A percentile compares a stretch with the other conserved stretches of the same genome.
Evolutionary conservation across 495 filamentous ascomycete species (phyloP).

Genomic region (Tuber borchii): DNA sequence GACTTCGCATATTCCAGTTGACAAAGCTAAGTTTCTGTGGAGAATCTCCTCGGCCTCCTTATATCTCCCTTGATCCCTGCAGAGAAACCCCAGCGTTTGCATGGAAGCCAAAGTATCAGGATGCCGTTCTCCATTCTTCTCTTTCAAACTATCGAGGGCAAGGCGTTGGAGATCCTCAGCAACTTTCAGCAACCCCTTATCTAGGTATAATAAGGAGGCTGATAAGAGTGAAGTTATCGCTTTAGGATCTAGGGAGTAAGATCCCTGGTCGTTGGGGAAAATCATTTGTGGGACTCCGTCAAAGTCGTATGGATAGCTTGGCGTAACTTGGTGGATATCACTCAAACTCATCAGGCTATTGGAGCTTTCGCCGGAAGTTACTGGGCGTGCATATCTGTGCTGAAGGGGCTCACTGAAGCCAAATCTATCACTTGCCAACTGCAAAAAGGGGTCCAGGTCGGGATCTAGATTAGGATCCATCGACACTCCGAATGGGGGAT

Average conservation of each 20-base stretch:
- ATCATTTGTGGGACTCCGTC: neutral
- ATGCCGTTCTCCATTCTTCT: constrained; percentile 37
- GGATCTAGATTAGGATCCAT: constrained; percentile 1
- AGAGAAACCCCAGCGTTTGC: constrained; percentile 40
- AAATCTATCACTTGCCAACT: neutral
- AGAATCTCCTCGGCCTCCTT: constrained; percentile 5
- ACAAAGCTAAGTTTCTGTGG: neutral
- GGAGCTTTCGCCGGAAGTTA: neutral
- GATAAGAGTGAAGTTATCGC: neutral
- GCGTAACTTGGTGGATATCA: neutral
- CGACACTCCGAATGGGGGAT: neutral
- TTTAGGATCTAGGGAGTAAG: neutral
- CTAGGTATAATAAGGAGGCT: neutral
- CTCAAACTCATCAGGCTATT: neutral
- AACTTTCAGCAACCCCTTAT: neutral
- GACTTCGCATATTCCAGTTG: neutral
- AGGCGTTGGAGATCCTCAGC: constrained; percentile 6
- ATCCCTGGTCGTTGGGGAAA: constrained; percentile 1
- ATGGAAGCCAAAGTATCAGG: constrained; percentile 43
- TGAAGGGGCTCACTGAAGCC: neutral
- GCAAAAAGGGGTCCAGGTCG: neutral
- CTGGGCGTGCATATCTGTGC: neutral
- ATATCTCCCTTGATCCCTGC: constrained; percentile 2
- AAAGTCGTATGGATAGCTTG: neutral
- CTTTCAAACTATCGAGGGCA: neutral